These are phyloP conservation scores for Debaryomyces coudertii DNA, from an alignment of 1,139 yeast species.

Conservation along the genomic window DNA sequence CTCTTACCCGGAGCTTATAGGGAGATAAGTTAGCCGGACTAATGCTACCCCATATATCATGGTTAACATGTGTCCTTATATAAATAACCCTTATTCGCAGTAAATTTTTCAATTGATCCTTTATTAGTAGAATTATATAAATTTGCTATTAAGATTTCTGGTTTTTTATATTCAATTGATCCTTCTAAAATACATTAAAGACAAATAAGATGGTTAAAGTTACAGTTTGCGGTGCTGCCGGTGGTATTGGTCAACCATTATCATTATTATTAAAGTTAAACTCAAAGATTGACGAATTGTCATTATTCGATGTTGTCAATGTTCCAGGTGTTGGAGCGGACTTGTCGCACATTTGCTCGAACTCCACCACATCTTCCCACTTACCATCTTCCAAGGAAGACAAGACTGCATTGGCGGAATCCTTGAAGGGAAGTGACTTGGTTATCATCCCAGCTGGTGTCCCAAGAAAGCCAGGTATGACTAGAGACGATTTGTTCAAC, in stretches of 20 bases:
- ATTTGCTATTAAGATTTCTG: neutral
- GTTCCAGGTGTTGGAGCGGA: slow-evolving; percentile 99
- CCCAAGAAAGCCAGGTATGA: slow-evolving; percentile 99
- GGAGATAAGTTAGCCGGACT: neutral
- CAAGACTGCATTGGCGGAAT: slow-evolving; percentile 71
- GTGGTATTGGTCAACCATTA: slow-evolving; percentile 99
- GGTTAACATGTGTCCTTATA: slow-evolving; percentile 1
- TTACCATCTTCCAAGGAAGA: slow-evolving; percentile 72
- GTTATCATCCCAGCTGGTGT: slow-evolving; percentile 98
- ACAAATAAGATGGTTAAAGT: slow-evolving; percentile 56
- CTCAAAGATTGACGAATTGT: slow-evolving; percentile 79
- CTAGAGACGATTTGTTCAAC: slow-evolving; percentile 96
- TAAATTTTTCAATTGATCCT: slow-evolving; percentile 3
- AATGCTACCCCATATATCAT: slow-evolving; percentile 7
- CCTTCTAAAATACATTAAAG: neutral
- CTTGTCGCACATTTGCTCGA: slow-evolving; percentile 88
- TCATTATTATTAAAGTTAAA: slow-evolving; percentile 88
- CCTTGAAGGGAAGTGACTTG: slow-evolving; percentile 81
- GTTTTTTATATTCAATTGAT: slow-evolving; percentile 6
- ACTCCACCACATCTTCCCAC: slow-evolving; percentile 81
- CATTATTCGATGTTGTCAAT: slow-evolving; percentile 89
- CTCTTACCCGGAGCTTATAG: slow-evolving; percentile 3
- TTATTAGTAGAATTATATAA: neutral
- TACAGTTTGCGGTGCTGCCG: slow-evolving; percentile 93
- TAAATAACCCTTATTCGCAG: slow-evolving; percentile 5